These are phyloP conservation scores for Thozetella sp. DNA, from an alignment of 495 filamentous ascomycete genomes.

Conservation along the genomic window DNA sequence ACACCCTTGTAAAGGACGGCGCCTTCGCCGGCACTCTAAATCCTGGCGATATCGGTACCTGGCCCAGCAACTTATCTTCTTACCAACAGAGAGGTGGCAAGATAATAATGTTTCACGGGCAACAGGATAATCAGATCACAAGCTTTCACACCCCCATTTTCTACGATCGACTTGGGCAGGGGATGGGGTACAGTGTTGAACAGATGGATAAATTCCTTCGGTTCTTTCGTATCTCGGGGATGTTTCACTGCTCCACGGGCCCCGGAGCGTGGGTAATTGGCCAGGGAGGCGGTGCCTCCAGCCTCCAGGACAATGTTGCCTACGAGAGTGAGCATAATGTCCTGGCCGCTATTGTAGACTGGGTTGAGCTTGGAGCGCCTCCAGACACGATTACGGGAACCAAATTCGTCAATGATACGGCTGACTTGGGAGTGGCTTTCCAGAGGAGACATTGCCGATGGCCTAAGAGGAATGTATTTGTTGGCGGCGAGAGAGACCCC, in stretches of 20 bases:
- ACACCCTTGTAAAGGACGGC: conserved; percentile 17
- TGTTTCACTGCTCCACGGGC: conserved; percentile 24
- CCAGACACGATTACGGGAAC: conserved; percentile 56
- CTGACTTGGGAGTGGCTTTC: conserved; percentile 24
- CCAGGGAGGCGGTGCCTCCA: conserved; percentile 32
- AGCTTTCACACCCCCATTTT: conserved; percentile 32
- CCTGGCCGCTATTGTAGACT: conserved; percentile 57
- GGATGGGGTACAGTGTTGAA: conserved; percentile 37
- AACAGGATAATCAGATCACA: conserved; percentile 40
- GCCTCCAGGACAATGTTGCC: conserved; percentile 21
- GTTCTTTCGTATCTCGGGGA: conserved; percentile 60
- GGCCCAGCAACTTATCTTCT: conserved; percentile 33
- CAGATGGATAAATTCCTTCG: conserved; percentile 58
- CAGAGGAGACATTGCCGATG: conserved; percentile 38
- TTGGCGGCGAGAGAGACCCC: conserved; percentile 7
- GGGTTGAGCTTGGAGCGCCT: conserved; percentile 61
- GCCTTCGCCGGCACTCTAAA: conserved; percentile 25
- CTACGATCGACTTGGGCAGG: conserved; percentile 37
- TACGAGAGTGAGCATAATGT: conserved; percentile 37
- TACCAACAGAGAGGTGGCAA: conserved; percentile 44
- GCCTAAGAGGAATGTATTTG: conserved; percentile 16
- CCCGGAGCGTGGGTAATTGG: conserved; percentile 55
- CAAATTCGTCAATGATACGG: conserved; percentile 47
- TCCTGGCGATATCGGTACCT: conserved; percentile 36
- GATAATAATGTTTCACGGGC: conserved; percentile 47